Conservation (phyloP, 2,329 filamentous ascomycete genomes). For the Ustilaginoidea virens region DNA sequence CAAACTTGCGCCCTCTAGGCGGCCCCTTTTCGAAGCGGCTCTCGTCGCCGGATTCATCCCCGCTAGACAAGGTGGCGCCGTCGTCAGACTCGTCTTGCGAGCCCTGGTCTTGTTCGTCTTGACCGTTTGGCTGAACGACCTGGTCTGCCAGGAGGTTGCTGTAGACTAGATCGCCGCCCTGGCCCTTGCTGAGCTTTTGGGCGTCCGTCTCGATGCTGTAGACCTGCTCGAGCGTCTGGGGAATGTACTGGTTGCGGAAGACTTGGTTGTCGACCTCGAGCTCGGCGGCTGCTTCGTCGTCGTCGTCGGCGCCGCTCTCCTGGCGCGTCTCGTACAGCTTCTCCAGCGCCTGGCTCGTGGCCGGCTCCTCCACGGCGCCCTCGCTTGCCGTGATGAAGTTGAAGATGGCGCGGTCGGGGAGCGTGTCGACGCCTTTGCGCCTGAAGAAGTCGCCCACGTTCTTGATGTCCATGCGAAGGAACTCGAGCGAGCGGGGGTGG, state of each 20-base stretch:
- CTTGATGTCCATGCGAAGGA: conserved; percentile 96
- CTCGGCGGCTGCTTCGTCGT: conserved; percentile 34
- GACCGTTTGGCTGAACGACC: conserved; percentile 25
- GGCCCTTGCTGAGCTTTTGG: conserved; percentile 57
- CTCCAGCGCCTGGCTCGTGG: conserved; percentile 47
- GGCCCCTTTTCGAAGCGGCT: conserved; percentile 46
- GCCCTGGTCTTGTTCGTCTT: conserved; percentile 23
- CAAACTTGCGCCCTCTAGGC: conserved; percentile 70
- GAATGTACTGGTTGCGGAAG: conserved; percentile 92
- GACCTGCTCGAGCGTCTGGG: conserved; percentile 87
- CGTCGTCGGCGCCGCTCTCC: conserved; percentile 28
- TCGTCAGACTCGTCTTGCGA: conserved; percentile 28
- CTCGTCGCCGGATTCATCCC: conserved; percentile 30
- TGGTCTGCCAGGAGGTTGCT: conserved; percentile 66
- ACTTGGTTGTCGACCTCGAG: conserved; percentile 76
- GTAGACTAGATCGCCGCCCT: conserved; percentile 69
- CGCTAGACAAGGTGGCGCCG: conserved; percentile 29
- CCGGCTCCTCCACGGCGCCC: conserved; percentile 44
- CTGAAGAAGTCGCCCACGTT: conserved; percentile 90
- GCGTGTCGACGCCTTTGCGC: conserved; percentile 64
- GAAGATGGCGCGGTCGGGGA: conserved; percentile 69
- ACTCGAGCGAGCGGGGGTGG: conserved; percentile 82
- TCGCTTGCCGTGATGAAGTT: conserved; percentile 58
- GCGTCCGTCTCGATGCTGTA: conserved; percentile 91
- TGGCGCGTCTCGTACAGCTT: conserved; percentile 46